Conservation (phyloP, 148 eudicot species). For the Heliamphora exappendiculata region DNA sequence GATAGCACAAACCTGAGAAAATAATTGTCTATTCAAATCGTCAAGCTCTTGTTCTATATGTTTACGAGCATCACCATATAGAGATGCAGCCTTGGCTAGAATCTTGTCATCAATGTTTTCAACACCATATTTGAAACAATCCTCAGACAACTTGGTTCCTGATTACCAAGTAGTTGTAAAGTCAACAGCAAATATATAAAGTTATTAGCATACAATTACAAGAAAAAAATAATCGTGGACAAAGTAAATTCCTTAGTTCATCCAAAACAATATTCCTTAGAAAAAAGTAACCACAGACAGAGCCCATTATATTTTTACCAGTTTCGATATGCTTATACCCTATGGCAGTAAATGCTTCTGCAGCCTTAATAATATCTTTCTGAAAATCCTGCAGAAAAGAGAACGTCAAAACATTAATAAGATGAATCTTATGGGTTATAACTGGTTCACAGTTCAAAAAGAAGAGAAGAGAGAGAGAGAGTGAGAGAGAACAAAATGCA, state of each 20-base stretch:
- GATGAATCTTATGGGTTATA: not conserved
- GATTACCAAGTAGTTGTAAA: constrained; percentile 9
- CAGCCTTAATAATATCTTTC: constrained; percentile 83
- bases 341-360: constrained; percentile 72
- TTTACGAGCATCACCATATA: constrained; percentile 94
- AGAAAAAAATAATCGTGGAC: not conserved
- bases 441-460: not conserved
- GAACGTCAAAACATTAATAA: not conserved
- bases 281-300: not conserved
- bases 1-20: constrained; percentile 54
- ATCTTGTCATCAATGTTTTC: constrained; percentile 78
- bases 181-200: not conserved
- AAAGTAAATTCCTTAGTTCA: not conserved
- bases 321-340: constrained; percentile 83
- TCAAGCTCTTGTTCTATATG: constrained; percentile 90
- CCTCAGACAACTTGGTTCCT: constrained; percentile 95
- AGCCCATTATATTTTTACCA: constrained; percentile 31
- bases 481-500: too few species aligned
- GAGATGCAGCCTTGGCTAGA: constrained; percentile 80
- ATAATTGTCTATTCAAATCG: constrained; percentile 57
- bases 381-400: constrained; percentile 74
- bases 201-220: not conserved
- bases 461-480: too few species aligned
- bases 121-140: constrained; percentile 88
- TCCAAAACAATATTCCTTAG: not conserved